These are phyloP conservation scores for Tothia fuscella DNA, from an alignment of 2,329 filamentous ascomycete species.

Conservation along the genomic window DNA sequence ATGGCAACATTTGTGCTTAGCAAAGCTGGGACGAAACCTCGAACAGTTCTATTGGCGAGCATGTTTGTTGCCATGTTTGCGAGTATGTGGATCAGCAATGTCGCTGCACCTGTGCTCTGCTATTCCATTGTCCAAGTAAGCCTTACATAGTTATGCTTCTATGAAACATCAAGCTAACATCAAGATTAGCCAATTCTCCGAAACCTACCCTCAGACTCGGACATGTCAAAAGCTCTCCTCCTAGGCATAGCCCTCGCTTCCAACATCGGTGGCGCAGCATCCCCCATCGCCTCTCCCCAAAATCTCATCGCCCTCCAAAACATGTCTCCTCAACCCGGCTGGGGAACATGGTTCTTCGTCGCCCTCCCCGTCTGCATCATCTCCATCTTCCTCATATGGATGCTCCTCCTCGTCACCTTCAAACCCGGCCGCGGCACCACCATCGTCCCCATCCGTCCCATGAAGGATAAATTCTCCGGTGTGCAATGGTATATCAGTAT, in stretches of 20 bases:
- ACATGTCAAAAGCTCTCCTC: constrained; percentile 90
- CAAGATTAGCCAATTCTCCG: constrained; percentile 67
- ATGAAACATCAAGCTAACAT: constrained; percentile 3
- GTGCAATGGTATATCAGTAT: constrained; percentile 87
- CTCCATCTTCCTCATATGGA: constrained; percentile 79
- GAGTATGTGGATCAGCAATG: constrained; percentile 98
- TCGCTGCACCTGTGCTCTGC: constrained; percentile 90
- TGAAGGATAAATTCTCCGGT: constrained; percentile 78
- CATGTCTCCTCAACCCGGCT: constrained; percentile 83
- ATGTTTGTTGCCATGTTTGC: constrained; percentile 98
- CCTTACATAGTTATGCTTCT: constrained; percentile 10
- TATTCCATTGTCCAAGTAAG: constrained; percentile 90
- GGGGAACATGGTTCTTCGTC: constrained; percentile 96
- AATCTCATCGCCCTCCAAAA: constrained; percentile 95
- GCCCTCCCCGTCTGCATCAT: constrained; percentile 85
- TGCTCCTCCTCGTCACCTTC: constrained; percentile 75
- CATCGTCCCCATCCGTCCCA: constrained; percentile 80
- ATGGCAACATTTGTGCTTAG: constrained; percentile 93
- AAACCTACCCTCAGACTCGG: constrained; percentile 77
- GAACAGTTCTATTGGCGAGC: constrained; percentile 84
- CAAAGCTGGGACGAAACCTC: constrained; percentile 85
- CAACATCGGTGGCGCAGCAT: constrained; percentile 93
- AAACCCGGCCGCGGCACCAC: constrained; percentile 71
- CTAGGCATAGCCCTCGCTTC: constrained; percentile 90
- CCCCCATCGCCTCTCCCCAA: constrained; percentile 91